Base-by-base conservation (phyloP, 805 yeast species). In the Yamadazyma takamatsuzukensis region DNA sequence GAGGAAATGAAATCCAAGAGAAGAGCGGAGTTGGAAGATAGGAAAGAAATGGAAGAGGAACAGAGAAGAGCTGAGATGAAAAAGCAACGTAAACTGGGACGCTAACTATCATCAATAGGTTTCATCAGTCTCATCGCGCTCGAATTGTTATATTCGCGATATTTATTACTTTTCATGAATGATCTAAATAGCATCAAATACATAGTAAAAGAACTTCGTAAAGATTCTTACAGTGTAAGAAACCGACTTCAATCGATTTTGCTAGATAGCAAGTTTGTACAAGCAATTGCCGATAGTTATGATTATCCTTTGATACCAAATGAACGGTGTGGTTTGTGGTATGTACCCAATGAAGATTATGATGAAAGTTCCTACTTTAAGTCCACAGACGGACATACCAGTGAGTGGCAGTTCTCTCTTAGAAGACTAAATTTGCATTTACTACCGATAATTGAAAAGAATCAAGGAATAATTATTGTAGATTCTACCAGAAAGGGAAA, bases 401-500 rank as follows among this genome's bases (percentile, higher is more conserved):
- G 73, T 34, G 79, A 84, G 43, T 88, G 96, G 96, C 69, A 71
- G 19, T 87, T 88, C 47, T 80, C 86, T 21, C 55, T 76, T 12
- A 64, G 94, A 30, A 59, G 97, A 27, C 59, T 87, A 23, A 88
- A 88, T 54, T 61, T 84, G 37, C 95, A 87, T 49, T 51, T 88
- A 3, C 48, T 87, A 2, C 74, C 76, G 0, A 29, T 73, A 0
- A 48, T 85, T 0, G 46, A 46, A 0, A 34, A 53, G 2, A 25
- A 60, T 21, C 49, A 59, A 8, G 88, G 88, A 0, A 42, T 75
- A 0, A 59, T 80, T 1, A 62, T 87, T 6, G 81, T 88, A 1
- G 96, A 88, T 54, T 85, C 95, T 10, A 87, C 96, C 0, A 61
- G 96, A 41, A 67, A 88, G 25, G 96, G 96, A 2, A 88, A 87